Percentiles rank a stretch among this genome's conserved stretches.
Conservation (phyloP, 768 basidiomycete species). For the Filobasidium wieringae region DNA sequence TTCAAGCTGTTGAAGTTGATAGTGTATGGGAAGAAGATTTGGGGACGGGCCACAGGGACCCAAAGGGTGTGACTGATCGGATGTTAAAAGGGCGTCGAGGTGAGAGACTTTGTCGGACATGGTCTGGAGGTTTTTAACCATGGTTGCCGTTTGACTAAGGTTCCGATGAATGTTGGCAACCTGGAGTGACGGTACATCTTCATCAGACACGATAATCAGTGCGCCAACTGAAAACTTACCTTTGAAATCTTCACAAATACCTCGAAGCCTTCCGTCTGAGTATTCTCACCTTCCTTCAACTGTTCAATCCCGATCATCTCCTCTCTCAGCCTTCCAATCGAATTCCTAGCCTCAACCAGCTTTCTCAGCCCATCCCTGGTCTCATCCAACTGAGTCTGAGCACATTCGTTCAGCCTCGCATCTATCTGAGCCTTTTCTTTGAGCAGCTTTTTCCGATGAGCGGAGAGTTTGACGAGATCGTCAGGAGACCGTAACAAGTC, state of each 20-base stretch:
- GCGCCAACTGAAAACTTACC: conserved; percentile 43
- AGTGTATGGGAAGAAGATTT: conserved; percentile 81
- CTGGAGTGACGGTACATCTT: conserved; percentile 42
- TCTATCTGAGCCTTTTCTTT: conserved; percentile 95
- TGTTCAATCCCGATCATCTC: conserved; percentile 48
- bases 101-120: conserved; percentile 75
- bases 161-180: conserved; percentile 92
- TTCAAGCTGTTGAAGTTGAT: conserved; percentile 82
- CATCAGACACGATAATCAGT: not conserved
- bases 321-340: conserved; percentile 27
- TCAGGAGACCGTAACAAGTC: conserved; percentile 88
- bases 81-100: conserved; percentile 63
- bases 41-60: conserved; percentile 56
- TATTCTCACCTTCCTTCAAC: conserved; percentile 53
- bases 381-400: conserved; percentile 82
- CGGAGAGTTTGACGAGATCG: conserved; percentile 75
- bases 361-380: conserved; percentile 61
- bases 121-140: conserved; percentile 84
- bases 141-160: conserved; percentile 87
- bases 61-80: conserved; percentile 62
- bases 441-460: conserved; percentile 84
- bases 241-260: conserved; percentile 62
- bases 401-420: conserved; percentile 73
- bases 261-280: conserved; percentile 51
- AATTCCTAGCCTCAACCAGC: conserved; percentile 32